phyloP scores from a whole-genome alignment of 257 asterid genomes.

The Solanum megistacrolobum region DNA sequence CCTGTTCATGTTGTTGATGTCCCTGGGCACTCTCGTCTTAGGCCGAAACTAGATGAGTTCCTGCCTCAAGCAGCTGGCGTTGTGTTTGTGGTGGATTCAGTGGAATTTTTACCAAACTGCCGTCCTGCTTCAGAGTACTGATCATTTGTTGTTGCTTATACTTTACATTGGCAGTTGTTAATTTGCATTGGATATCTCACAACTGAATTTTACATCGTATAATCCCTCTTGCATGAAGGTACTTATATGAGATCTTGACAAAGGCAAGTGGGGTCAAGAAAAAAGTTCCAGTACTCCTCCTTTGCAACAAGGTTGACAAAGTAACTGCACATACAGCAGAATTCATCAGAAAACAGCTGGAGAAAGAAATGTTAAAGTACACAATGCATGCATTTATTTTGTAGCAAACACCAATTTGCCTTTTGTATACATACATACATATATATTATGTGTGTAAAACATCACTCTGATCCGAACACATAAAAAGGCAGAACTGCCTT shows the following conservation, averaged over 20 bases:
- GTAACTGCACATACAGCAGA: conserved; percentile 79
- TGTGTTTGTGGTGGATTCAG: conserved; percentile 68
- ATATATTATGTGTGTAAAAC: not conserved
- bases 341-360: conserved; percentile 75
- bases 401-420: not conserved
- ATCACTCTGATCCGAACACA: not conserved
- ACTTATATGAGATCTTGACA: conserved; percentile 74
- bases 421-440: not conserved
- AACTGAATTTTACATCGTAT: not conserved
- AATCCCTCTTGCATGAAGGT: conserved; percentile 28
- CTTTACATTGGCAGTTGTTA: not conserved
- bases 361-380: conserved; percentile 36
- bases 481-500: not conserved
- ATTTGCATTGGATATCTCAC: not conserved
- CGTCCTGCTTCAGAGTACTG: conserved; percentile 77
- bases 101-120: conserved; percentile 70
- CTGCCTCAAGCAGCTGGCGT: conserved; percentile 71
- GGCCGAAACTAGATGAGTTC: conserved; percentile 62
- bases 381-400: not conserved
- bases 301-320: conserved; percentile 91
- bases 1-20: conserved; percentile 72
- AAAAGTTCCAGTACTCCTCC: conserved; percentile 51
- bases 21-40: conserved; percentile 87
- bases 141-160: not conserved
- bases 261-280: conserved; percentile 59